Conservation (phyloP, 129 eudicot genomes). For the Oenanthe sinensis region DNA sequence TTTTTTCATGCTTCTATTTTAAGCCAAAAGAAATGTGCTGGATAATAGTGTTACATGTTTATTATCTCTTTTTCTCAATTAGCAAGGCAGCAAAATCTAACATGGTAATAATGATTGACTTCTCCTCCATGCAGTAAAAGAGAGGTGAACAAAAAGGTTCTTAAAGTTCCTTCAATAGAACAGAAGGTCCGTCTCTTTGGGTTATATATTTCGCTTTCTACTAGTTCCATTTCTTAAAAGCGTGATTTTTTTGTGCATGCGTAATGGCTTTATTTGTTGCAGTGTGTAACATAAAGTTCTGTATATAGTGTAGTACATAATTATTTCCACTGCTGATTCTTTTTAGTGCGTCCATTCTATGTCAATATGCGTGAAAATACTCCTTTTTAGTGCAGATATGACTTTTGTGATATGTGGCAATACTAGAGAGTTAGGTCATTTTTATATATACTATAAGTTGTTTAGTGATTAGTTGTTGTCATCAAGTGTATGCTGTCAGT, state of each 20-base stretch:
- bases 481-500: neutral
- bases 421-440: neutral
- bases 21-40: neutral
- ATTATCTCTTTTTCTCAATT: too few relatives aligned
- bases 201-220: neutral
- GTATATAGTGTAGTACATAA: neutral
- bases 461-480: neutral
- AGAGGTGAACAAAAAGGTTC: conserved; percentile 97
- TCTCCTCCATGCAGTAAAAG: conserved; percentile 55
- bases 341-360: neutral
- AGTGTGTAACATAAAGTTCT: neutral
- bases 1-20: too few relatives aligned
- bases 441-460: neutral
- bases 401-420: neutral
- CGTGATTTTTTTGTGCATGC: neutral
- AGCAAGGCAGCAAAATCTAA: neutral
- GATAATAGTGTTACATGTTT: neutral
- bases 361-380: neutral
- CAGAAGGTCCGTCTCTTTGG: conserved; percentile 51
- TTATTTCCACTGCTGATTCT: neutral
- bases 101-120: neutral
- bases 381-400: neutral
- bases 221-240: neutral
- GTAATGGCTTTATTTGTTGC: neutral
- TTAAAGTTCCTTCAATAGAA: conserved; percentile 93